Base-by-base conservation (phyloP, 345 rosid genomes). In the Firmiana major region DNA sequence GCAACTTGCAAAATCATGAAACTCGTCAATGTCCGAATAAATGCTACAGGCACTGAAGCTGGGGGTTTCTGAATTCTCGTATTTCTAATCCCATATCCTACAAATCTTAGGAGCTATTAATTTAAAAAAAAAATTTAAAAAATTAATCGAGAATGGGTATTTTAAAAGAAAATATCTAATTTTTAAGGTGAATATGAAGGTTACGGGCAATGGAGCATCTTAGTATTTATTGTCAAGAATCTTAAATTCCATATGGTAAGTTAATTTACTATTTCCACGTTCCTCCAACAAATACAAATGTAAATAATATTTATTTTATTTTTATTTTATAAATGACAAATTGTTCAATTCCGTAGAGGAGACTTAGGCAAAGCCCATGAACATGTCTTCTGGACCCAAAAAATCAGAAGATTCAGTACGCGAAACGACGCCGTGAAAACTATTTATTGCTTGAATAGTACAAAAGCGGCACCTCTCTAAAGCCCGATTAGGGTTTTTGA, bases 401-500 rank as follows among this genome's bases (percentile, higher is more conserved):
- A n/a, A 71, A 34, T n/a, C 7, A 26, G 45, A 71, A 19, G 11
- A 51, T 53, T 54, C 10, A 31, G 19, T 49, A 28, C 19, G 1
- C 4, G 9, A 38, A 71, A 31, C 19, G 45, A 71, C 75, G 62
- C 19, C 59, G 24, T 71, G 7, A 2, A 51, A 53, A 7, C 22
- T 15, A 5, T 10, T 36, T 10, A 9, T 53, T 53, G 31, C 48
- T 4, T 53, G 60, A n/a, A 34, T 31, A 17, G 43, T 9, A 51
- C 51, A 31, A 31, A 31, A 31, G 5, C 43, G 22, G 24, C 13
- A 26, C 17, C 19, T 21, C 51, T 45, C 26, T 31, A 42, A 42
- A 67, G 43, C 28, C 12, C 60, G 42, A 17, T 71, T 51, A 71
- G 67, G 85, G 86, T 84, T 78, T 84, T 75, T 73, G 75, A 31